phyloP scores from a whole-genome alignment of 2,329 filamentous ascomycete species.

The Hortaea werneckii region DNA sequence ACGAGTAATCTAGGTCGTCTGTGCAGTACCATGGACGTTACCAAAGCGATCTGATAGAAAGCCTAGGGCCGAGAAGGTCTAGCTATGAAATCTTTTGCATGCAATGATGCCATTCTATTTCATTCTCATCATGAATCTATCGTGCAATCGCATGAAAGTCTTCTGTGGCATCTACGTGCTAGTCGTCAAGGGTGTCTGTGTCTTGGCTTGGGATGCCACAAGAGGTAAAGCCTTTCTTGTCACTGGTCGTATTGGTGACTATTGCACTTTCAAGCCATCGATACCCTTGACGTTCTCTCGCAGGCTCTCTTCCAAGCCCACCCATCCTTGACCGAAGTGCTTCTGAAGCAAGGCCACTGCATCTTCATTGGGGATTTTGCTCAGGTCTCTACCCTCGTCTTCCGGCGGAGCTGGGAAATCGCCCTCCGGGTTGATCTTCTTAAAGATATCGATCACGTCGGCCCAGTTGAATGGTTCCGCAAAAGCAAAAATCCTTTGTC shows the following conservation, averaged over 20 bases:
- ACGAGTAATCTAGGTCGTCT: conserved; percentile 31
- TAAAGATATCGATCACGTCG: conserved; percentile 30
- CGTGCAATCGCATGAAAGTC: no score
- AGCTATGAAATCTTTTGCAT: not conserved
- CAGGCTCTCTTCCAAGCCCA: conserved; percentile 17
- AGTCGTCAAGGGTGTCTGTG: no score
- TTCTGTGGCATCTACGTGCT: no score
- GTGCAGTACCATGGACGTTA: conserved; percentile 41
- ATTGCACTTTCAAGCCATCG: not conserved
- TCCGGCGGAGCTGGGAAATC: conserved; percentile 10
- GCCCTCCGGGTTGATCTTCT: conserved; percentile 29
- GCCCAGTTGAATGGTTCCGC: conserved; percentile 40
- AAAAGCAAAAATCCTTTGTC: conserved; percentile 46
- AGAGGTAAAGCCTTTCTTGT: no score
- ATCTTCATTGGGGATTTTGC: conserved; percentile 16
- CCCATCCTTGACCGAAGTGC: conserved; percentile 19
- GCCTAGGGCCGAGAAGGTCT: conserved; percentile 12
- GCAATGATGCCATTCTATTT: no score
- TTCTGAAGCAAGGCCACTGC: conserved; percentile 20
- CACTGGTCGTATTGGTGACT: no score
- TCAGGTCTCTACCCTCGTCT: conserved; percentile 14
- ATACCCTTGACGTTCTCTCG: conserved; percentile 10
- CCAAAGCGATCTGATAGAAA: conserved; percentile 31
- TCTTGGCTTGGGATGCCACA: no score
- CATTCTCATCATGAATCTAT: no score